A percentile compares a stretch with the other conserved stretches of the same genome.
Evolutionary conservation across 331 rosid genomes (phyloP).

Genomic region (Quercus lobata): DNA sequence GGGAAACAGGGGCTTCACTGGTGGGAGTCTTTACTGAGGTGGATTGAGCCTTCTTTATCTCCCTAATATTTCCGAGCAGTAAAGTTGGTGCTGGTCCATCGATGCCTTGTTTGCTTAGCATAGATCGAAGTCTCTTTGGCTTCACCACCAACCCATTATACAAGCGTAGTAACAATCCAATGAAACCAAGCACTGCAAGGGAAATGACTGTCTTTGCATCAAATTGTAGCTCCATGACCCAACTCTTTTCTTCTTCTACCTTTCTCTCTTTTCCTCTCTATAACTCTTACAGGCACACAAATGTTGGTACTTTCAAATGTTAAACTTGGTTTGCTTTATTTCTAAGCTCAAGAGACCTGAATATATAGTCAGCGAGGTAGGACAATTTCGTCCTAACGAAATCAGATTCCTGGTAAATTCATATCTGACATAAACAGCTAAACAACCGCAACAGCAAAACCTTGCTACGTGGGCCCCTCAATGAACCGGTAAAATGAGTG

Average conservation of each 20-base stretch:
- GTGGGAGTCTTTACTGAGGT: slow-evolving; percentile 6
- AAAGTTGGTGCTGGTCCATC: slow-evolving; percentile 37
- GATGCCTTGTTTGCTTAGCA: slow-evolving; percentile 43
- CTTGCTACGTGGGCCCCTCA: too few relatives aligned
- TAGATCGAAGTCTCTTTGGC: slow-evolving; percentile 32
- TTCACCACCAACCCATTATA: slow-evolving; percentile 22
- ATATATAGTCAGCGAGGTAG: background rate
- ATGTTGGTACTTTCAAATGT: too few relatives aligned
- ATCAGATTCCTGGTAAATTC: background rate
- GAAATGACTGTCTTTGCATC: slow-evolving; percentile 4
- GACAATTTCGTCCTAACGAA: background rate
- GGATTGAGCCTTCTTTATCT: slow-evolving; percentile 17
- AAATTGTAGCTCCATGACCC: background rate
- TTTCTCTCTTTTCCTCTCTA: background rate
- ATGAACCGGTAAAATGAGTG: too few relatives aligned
- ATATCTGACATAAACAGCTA: too few relatives aligned
- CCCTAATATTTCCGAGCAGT: slow-evolving; percentile 34
- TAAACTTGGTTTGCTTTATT: background rate
- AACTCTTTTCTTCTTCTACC: too few relatives aligned
- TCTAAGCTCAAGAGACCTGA: rapidly evolving
- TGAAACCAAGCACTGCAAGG: slow-evolving; percentile 13
- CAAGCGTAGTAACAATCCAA: slow-evolving; percentile 2
- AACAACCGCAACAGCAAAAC: too few relatives aligned
- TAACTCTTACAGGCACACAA: background rate
- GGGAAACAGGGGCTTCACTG: background rate